Conservation (phyloP, 78 protist genomes). For the Dictyostelium capitatum region DNA sequence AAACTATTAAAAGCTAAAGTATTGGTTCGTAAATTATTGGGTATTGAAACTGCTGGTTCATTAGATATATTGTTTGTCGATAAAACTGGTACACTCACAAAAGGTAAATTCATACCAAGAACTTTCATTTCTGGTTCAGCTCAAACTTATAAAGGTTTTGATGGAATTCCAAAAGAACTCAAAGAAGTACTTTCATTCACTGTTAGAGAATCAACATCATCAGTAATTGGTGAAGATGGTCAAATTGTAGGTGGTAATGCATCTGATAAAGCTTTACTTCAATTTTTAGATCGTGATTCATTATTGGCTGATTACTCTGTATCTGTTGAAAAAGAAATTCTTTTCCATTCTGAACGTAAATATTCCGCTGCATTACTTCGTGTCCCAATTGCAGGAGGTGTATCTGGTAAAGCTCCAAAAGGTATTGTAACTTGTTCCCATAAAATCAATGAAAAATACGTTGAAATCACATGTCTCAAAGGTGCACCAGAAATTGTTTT, state of each 20-base stretch:
- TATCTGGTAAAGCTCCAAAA: conserved; percentile 73
- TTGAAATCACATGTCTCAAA: conserved; percentile 69
- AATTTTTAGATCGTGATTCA: conserved; percentile 61
- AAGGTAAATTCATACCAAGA: conserved; percentile 80
- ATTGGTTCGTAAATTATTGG: conserved; percentile 86
- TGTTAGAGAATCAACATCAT: conserved; percentile 81
- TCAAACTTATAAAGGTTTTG: conserved; percentile 63
- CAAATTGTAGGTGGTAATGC: conserved; percentile 87
- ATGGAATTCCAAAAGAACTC: conserved; percentile 69
- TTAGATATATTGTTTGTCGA: conserved; percentile 82
- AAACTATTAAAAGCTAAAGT: conserved; percentile 83
- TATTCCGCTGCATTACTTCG: conserved; percentile 70
- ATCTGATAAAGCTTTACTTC: conserved; percentile 82
- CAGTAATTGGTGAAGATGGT: conserved; percentile 82
- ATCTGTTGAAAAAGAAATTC: conserved; percentile 44
- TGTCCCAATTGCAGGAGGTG: conserved; percentile 63
- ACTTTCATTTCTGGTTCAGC: conserved; percentile 68
- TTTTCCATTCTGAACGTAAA: conserved; percentile 81
- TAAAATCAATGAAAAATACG: neutral
- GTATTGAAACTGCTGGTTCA: conserved; percentile 89
- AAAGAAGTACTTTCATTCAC: conserved; percentile 76
- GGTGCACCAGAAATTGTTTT: conserved; percentile 85
- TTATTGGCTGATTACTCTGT: conserved; percentile 67
- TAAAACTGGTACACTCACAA: conserved; percentile 90
- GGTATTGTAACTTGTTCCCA: conserved; percentile 71